Evolutionary conservation across 495 filamentous ascomycete genomes (phyloP).

Genomic region (Penicillium soppii): DNA sequence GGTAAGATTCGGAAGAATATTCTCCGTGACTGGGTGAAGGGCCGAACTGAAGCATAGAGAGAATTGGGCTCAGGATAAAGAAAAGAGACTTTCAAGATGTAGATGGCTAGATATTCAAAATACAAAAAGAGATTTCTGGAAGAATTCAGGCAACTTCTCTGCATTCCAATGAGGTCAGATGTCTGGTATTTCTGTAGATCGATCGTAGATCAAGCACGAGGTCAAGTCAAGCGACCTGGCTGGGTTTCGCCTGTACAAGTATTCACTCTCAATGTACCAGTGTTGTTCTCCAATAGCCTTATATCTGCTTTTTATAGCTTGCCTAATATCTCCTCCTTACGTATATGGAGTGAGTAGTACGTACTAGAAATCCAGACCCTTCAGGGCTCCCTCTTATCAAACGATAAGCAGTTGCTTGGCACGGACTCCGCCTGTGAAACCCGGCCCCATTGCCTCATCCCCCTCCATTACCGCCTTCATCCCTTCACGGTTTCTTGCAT

Average conservation of each 20-base stretch:
- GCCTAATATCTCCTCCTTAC: too few relatives aligned
- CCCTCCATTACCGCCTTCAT: slow-evolving; percentile 22
- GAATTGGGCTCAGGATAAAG: background rate
- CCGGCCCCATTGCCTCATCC: slow-evolving; percentile 26
- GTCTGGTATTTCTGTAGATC: slow-evolving; percentile 1
- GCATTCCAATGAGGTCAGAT: slow-evolving; percentile 11
- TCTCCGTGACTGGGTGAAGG: slow-evolving; percentile 80
- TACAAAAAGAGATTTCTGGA: background rate
- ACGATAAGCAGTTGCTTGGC: slow-evolving; percentile 27
- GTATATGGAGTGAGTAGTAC: too few relatives aligned
- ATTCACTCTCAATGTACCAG: background rate
- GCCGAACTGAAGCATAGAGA: slow-evolving; percentile 7
- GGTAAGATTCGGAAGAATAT: slow-evolving; percentile 97
- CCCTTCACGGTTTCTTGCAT: slow-evolving; percentile 13
- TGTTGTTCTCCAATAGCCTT: background rate
- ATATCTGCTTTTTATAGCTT: background rate
- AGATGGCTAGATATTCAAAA: background rate
- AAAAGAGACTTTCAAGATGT: too few relatives aligned
- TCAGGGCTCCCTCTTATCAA: slow-evolving; percentile 23
- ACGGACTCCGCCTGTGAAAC: slow-evolving; percentile 25
- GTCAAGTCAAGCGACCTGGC: slow-evolving; percentile 15
- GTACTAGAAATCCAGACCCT: too few relatives aligned
- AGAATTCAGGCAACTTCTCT: background rate
- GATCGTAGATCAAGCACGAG: slow-evolving; percentile 13
- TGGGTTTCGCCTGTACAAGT: too few relatives aligned